Evolutionary conservation across 768 basidiomycete genomes (phyloP).

Genomic region (Naganishia vaughanmartiniae): DNA sequence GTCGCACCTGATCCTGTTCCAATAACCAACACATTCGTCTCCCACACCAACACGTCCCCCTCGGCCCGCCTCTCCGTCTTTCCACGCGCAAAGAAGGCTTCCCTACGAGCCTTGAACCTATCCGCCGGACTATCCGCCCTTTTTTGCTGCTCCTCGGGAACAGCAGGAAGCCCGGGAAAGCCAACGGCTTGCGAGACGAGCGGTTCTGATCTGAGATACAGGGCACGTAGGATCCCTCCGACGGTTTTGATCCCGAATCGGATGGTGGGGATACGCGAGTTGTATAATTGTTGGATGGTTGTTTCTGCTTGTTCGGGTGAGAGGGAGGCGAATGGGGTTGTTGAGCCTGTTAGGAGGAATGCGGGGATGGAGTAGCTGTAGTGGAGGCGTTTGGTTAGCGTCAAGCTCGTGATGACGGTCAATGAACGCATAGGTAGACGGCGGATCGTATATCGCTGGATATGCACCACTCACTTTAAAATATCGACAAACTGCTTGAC

Average conservation of each 20-base stretch:
- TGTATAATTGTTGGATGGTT: constrained; percentile 20
- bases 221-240: constrained; percentile 2
- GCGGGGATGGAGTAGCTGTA: constrained; percentile 19
- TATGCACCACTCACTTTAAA: constrained; percentile 18
- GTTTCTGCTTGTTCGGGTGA: constrained; percentile 4
- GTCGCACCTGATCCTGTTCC: constrained; percentile 24
- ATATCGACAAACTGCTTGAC: constrained; percentile 25
- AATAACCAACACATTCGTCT: constrained; percentile 15
- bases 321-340: constrained; percentile 7
- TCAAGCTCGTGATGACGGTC: not conserved
- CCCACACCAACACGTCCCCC: not conserved
- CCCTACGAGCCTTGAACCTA: constrained; percentile 1
- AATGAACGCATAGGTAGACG: not conserved
- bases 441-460: not conserved
- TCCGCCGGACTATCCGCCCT: not conserved
- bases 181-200: constrained; percentile 14
- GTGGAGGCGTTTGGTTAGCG: not conserved
- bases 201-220: not conserved
- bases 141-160: constrained; percentile 15
- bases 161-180: not conserved
- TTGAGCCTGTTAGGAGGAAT: constrained; percentile 26
- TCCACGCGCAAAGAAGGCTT: constrained; percentile 4
- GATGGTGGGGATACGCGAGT: constrained; percentile 24
- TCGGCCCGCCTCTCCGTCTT: not conserved
- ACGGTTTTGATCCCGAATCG: constrained; percentile 25